Conservation (phyloP, 179 eudicot species). For the Amaranthus tricolor region DNA sequence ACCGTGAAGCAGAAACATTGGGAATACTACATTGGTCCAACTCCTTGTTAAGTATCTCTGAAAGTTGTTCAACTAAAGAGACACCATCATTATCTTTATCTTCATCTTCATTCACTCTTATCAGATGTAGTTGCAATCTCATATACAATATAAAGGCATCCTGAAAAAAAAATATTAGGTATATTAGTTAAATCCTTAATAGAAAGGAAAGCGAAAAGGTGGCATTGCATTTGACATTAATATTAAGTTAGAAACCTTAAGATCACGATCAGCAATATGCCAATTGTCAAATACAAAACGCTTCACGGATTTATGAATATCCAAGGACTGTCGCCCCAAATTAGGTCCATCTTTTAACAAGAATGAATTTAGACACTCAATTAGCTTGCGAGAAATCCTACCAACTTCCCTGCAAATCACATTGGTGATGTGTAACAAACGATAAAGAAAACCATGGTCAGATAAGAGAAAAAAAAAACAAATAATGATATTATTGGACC, state of each 20-base stretch:
- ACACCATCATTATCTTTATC: constrained; percentile 42
- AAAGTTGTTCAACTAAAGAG: constrained; percentile 70
- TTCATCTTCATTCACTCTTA: constrained; percentile 57
- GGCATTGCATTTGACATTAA: neutral
- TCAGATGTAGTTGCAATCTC: constrained; percentile 71
- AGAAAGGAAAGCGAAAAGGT: neutral
- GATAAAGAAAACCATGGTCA: constrained; percentile 10
- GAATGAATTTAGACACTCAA: constrained; percentile 79
- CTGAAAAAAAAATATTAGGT: constrained; percentile 31
- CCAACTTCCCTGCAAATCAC: constrained; percentile 67
- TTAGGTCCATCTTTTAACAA: constrained; percentile 91
- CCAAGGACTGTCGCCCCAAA: constrained; percentile 62
- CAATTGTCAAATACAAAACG: constrained; percentile 70
- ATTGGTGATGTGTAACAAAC: constrained; percentile 5
- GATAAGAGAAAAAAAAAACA: constrained; percentile 4
- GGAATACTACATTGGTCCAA: constrained; percentile 65
- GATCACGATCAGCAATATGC: constrained; percentile 64
- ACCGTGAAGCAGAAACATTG: constrained; percentile 49
- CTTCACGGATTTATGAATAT: constrained; percentile 73
- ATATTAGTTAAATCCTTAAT: constrained; percentile 5
- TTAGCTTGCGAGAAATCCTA: constrained; percentile 72
- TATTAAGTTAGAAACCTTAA: constrained; percentile 51
- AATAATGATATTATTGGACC: constrained; percentile 1
- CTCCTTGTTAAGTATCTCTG: constrained; percentile 71
- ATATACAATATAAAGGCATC: constrained; percentile 74